Base-by-base conservation (phyloP, 2,329 filamentous ascomycete genomes). In the Diplodia mutila region DNA sequence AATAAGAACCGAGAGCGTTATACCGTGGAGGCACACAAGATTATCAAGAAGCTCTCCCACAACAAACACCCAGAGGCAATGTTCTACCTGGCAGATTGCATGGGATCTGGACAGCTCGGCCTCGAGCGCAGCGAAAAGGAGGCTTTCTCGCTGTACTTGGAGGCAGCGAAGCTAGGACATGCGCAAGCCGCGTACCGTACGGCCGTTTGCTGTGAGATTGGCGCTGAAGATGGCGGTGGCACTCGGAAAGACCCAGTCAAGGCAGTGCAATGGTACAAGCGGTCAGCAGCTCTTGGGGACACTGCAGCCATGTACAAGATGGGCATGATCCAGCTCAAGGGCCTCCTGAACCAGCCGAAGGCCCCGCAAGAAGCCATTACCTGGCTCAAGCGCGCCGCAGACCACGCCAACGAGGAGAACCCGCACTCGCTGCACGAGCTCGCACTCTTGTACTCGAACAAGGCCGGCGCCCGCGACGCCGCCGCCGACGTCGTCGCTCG, bases 241-340 rank as follows among this genome's bases (percentile, higher is more conserved):
- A 98, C 95, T 0, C 89, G 92, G 68, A 91, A 91, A 73, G 95
- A 99, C 75, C 92, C 93, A 0, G 81, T 94, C 71, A 98, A 98
- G 80, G 94, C 95, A 1, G 94, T 98, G 23, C 94, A 98, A 78
- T 99, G 95, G 95, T 99, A 99, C 80, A 93, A 94, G 77, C 91
- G 94, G 52, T 93, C 95, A 7, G 94, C 95, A 12, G 90, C 91
- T 14, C 84, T 98, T 2, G 94, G 95, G 3, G 94, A 99, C 75
- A 90, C 91, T 1, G 91, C 94, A 0, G 95, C 94, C 34, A 97
- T 98, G 93, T 99, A 97, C 83, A 99, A 99, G 80, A 89, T 98
- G 80, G 95, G 95, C 68, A 97, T 97, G 90, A 97, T 99, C 71
- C 83, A 92, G 69, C 86, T 98, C 66, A 98, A 98, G 79, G 95